Percentiles rank a stretch among this genome's conserved stretches.
phyloP scores from a whole-genome alignment of 805 yeast genomes.

The Candida morakotiae region DNA sequence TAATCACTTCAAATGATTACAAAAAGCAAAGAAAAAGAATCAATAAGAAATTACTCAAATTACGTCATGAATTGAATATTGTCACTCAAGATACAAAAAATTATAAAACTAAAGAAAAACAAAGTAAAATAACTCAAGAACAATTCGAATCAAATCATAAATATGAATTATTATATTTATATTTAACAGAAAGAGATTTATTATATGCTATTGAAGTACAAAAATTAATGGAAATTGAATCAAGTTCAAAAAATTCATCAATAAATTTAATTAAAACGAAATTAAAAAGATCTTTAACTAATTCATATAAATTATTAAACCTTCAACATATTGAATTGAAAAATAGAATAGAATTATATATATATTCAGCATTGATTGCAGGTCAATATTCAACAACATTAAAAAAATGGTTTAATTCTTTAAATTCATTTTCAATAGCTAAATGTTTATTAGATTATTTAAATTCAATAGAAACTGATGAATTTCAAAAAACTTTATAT shows the following conservation, averaged over 20 bases:
- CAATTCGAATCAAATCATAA: slow-evolving; percentile 49
- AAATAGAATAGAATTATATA: slow-evolving; percentile 26
- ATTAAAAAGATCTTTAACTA: slow-evolving; percentile 57
- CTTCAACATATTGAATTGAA: slow-evolving; percentile 36
- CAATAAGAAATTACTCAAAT: slow-evolving; percentile 54
- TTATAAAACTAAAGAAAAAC: slow-evolving; percentile 47
- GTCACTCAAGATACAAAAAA: slow-evolving; percentile 65
- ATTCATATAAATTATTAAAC: slow-evolving; percentile 39
- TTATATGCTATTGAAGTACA: slow-evolving; percentile 65
- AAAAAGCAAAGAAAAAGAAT: slow-evolving; percentile 62
- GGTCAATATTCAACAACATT: slow-evolving; percentile 51
- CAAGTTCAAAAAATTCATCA: slow-evolving; percentile 28
- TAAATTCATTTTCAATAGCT: slow-evolving; percentile 53
- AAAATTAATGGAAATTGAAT: slow-evolving; percentile 48
- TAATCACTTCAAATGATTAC: slow-evolving; percentile 67
- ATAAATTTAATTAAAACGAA: slow-evolving; percentile 49
- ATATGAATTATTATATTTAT: slow-evolving; percentile 56
- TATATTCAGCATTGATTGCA: slow-evolving; percentile 44
- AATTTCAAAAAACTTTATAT: slow-evolving; percentile 37
- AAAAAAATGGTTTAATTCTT: slow-evolving; percentile 53
- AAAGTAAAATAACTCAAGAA: slow-evolving; percentile 41
- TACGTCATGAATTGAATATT: slow-evolving; percentile 62
- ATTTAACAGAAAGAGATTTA: slow-evolving; percentile 74
- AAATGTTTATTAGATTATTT: slow-evolving; percentile 58
- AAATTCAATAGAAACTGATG: slow-evolving; percentile 20